Conservation (phyloP, 1,139 yeast species). For the Neolecta irregularis region DNA sequence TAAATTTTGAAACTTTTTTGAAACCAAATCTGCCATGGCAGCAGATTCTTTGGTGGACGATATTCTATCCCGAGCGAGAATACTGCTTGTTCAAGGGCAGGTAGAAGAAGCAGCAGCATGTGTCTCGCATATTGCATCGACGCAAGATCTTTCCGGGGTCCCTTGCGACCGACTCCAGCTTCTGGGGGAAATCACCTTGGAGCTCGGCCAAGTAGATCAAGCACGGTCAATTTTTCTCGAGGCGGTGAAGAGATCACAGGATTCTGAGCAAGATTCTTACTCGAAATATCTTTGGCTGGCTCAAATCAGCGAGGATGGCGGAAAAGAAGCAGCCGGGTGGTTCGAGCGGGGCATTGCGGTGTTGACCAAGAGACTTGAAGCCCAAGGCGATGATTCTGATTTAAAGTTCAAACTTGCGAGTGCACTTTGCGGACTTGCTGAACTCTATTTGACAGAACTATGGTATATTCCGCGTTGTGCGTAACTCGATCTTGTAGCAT, state of each 20-base stretch:
- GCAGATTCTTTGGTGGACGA: too few species aligned
- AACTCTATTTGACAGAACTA: slow-evolving; percentile 97
- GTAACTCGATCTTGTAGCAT: slow-evolving; percentile 26
- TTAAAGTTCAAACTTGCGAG: slow-evolving; percentile 44
- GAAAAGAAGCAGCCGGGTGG: slow-evolving; percentile 52
- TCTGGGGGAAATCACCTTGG: slow-evolving; percentile 10
- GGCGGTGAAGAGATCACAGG: slow-evolving; percentile 30
- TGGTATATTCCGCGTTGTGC: slow-evolving; percentile 27
- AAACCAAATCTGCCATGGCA: too few species aligned
- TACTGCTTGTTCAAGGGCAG: too few species aligned
- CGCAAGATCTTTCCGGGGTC: too few species aligned
- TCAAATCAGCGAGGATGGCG: slow-evolving; percentile 58
- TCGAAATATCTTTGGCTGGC: slow-evolving; percentile 85
- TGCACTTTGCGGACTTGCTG: slow-evolving; percentile 74
- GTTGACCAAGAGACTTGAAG: slow-evolving; percentile 27
- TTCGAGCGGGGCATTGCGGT: slow-evolving; percentile 48
- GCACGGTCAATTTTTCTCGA: slow-evolving; percentile 8
- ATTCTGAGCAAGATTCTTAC: slow-evolving; percentile 43
- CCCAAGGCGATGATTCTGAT: slow-evolving; percentile 20
- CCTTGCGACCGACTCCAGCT: too few species aligned
- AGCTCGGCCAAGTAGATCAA: slow-evolving; percentile 7
- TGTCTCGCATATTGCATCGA: too few species aligned
- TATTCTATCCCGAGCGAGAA: too few species aligned
- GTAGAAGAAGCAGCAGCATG: too few species aligned
- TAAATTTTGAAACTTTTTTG: too few species aligned